Percentiles rank a stretch among this genome's conserved stretches.
Conservation (phyloP, 1,284 basidiomycete genomes). For the Bondarzewia mesenterica region DNA sequence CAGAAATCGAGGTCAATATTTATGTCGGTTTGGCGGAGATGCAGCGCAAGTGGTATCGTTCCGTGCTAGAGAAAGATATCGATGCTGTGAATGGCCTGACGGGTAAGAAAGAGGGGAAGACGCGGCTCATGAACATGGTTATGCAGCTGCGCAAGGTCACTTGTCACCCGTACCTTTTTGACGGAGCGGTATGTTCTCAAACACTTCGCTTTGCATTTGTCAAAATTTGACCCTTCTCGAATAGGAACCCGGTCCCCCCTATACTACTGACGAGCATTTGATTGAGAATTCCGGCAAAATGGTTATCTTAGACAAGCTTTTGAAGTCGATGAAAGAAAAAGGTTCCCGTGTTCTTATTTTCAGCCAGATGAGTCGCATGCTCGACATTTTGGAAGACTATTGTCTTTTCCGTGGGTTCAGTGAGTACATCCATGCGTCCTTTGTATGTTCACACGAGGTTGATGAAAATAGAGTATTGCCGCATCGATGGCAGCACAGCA, state of each 20-base stretch:
- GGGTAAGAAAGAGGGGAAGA: slow-evolving; percentile 99
- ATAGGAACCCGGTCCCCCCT: slow-evolving; percentile 95
- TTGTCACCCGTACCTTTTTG: slow-evolving; percentile 82
- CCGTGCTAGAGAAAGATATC: slow-evolving; percentile 96
- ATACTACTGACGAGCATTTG: slow-evolving; percentile 97
- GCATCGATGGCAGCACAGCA: slow-evolving; percentile 92
- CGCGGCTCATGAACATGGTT: slow-evolving; percentile 96
- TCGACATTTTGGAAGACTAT: slow-evolving; percentile 97
- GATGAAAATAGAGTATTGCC: slow-evolving; percentile 73
- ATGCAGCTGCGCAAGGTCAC: slow-evolving; percentile 93
- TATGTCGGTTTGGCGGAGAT: slow-evolving; percentile 97
- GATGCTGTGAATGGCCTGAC: slow-evolving; percentile 95
- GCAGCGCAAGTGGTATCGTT: slow-evolving; percentile 98
- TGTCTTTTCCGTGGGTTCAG: slow-evolving; percentile 89
- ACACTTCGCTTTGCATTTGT: neutral
- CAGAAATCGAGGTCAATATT: slow-evolving; percentile 98
- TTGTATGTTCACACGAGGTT: neutral
- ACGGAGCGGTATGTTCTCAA: slow-evolving; percentile 59
- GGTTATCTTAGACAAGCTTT: slow-evolving; percentile 93
- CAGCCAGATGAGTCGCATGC: slow-evolving; percentile 91
- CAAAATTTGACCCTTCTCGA: too few species aligned
- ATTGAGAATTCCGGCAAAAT: slow-evolving; percentile 96
- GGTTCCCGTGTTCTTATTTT: slow-evolving; percentile 96
- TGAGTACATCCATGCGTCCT: slow-evolving; percentile 28
- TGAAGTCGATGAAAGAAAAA: slow-evolving; percentile 83